Conservation (phyloP, 2,329 filamentous ascomycete species). For the Ceratocystis harringtonii region DNA sequence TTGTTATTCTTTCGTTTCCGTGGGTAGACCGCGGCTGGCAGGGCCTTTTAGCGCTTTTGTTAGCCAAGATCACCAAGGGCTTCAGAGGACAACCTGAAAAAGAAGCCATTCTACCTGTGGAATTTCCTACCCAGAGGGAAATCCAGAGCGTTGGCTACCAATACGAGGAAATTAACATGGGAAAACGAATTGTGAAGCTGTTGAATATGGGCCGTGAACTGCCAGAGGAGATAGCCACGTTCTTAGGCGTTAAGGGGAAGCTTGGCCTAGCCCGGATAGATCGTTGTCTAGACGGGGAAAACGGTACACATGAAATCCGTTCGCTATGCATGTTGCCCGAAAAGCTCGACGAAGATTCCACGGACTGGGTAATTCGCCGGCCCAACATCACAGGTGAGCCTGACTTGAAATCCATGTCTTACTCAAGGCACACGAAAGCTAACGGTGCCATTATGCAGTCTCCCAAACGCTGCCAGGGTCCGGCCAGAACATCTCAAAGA, state of each 20-base stretch:
- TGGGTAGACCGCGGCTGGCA: conserved; percentile 30
- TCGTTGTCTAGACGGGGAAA: conserved; percentile 11
- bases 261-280: conserved; percentile 56
- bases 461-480: conserved; percentile 8
- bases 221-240: conserved; percentile 46
- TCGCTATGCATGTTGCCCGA: conserved; percentile 14
- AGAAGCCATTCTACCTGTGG: conserved; percentile 52
- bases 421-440: not conserved
- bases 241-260: conserved; percentile 50
- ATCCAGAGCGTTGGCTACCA: conserved; percentile 44
- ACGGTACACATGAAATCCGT: conserved; percentile 10
- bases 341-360: conserved; percentile 12
- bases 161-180: conserved; percentile 48
- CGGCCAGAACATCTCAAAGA: not conserved
- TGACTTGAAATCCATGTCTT: not conserved
- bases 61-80: conserved; percentile 38
- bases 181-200: conserved; percentile 41
- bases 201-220: conserved; percentile 45
- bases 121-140: conserved; percentile 41
- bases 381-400: conserved; percentile 15
- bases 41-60: conserved; percentile 34
- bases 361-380: conserved; percentile 17
- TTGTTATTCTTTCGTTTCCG: conserved; percentile 53
- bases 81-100: conserved; percentile 39
- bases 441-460: not conserved